Conservation (phyloP, 495 filamentous ascomycete species). For the Annulohypoxylon stygium region DNA sequence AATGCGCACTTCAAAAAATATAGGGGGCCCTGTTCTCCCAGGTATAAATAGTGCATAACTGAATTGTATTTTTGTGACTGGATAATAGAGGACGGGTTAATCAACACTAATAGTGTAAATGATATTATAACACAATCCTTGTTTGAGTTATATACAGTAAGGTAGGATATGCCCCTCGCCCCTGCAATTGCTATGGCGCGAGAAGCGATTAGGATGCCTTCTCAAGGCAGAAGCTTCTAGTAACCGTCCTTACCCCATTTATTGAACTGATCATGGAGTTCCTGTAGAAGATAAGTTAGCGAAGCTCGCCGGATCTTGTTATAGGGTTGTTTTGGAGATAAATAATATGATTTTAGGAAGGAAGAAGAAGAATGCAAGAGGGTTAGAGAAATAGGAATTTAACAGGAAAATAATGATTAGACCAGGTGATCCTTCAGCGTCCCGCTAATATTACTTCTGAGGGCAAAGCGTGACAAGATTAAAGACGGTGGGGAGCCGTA, state of each 20-base stretch:
- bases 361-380: not conserved
- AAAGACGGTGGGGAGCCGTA: not conserved
- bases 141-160: constrained; percentile 40
- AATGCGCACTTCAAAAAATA: constrained; percentile 7
- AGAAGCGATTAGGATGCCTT: constrained; percentile 6
- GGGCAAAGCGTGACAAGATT: not conserved
- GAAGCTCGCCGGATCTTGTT: constrained; percentile 11
- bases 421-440: not conserved
- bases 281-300: constrained; percentile 63
- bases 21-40: not conserved
- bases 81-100: not conserved
- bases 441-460: not conserved
- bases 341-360: not conserved
- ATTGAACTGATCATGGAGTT: constrained; percentile 94
- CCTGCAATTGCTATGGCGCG: not conserved
- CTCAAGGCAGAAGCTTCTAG: constrained; percentile 40
- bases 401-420: not conserved
- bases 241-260: constrained; percentile 95
- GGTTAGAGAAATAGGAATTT: not conserved
- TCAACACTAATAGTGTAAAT: constrained; percentile 9
- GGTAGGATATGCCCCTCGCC: constrained; percentile 17
- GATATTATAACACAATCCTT: constrained; percentile 19
- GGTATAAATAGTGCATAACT: not conserved
- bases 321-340: not conserved
- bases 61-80: not conserved